These are phyloP conservation scores for Triticum monococcum DNA, from an alignment of 176 grass and related monocot species.

Conservation along the genomic window DNA sequence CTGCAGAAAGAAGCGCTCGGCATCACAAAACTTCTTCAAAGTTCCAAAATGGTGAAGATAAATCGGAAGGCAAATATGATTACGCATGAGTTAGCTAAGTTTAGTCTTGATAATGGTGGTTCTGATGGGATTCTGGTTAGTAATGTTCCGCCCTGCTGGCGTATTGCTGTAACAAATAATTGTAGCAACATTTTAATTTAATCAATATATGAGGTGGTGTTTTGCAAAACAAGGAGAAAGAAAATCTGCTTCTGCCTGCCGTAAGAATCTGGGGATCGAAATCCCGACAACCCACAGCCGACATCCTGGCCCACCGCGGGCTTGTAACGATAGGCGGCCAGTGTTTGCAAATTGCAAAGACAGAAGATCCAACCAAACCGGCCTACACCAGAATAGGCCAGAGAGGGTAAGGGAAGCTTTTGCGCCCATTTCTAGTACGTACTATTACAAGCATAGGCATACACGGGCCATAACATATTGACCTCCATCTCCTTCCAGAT, in stretches of 20 bases:
- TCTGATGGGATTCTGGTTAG: too few relatives aligned
- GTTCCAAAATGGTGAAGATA: too few relatives aligned
- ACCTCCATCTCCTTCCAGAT: slow-evolving; percentile 11
- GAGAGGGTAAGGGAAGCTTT: background rate
- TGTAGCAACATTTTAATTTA: too few relatives aligned
- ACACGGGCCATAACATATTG: background rate
- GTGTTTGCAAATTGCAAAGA: background rate
- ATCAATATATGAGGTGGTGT: too few relatives aligned
- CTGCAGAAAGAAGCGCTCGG: too few relatives aligned
- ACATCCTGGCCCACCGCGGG: background rate
- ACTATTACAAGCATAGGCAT: background rate
- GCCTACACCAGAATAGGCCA: slow-evolving; percentile 2
- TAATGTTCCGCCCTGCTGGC: too few relatives aligned
- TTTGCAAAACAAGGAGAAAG: too few relatives aligned
- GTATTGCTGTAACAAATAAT: too few relatives aligned
- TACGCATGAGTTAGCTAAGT: too few relatives aligned
- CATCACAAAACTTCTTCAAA: too few relatives aligned
- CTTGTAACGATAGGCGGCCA: background rate
- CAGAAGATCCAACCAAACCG: background rate
- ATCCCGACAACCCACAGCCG: background rate
- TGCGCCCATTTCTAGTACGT: slow-evolving; percentile 12
- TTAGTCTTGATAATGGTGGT: too few relatives aligned
- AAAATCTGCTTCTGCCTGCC: background rate
- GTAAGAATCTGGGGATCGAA: background rate
- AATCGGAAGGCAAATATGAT: too few relatives aligned